Evolutionary conservation across 2,329 filamentous ascomycete species (phyloP).

Genomic region (Cytospora mali): DNA sequence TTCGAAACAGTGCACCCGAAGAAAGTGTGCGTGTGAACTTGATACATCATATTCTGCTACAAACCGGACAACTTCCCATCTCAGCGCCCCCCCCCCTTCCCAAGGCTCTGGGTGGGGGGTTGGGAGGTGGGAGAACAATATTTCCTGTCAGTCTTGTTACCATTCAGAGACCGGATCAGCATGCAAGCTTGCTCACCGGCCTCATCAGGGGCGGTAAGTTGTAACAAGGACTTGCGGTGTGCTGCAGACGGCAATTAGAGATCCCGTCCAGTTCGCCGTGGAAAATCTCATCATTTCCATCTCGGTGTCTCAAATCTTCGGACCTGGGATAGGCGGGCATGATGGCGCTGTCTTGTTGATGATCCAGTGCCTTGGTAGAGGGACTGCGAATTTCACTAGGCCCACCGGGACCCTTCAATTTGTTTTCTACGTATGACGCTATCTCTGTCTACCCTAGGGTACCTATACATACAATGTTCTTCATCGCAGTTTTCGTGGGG

Average conservation of each 20-base stretch:
- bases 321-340: background rate
- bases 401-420: slow-evolving; percentile 3
- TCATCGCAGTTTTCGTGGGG: too few relatives aligned
- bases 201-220: background rate
- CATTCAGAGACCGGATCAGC: background rate
- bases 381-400: background rate
- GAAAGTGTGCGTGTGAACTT: background rate
- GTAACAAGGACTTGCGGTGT: background rate
- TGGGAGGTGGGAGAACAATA: too few relatives aligned
- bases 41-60: slow-evolving; percentile 16
- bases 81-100: background rate
- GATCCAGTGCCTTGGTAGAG: background rate
- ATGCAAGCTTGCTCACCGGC: background rate
- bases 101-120: too few relatives aligned
- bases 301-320: background rate
- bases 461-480: background rate
- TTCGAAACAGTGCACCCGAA: background rate
- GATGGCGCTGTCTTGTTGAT: background rate
- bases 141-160: background rate
- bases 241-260: background rate
- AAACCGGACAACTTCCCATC: background rate
- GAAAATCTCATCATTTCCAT: slow-evolving; percentile 6
- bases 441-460: background rate
- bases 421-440: slow-evolving; percentile 15
- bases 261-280: background rate